These are phyloP conservation scores for Epichloe baconii DNA, from an alignment of 2,329 filamentous ascomycete species.

Conservation along the genomic window DNA sequence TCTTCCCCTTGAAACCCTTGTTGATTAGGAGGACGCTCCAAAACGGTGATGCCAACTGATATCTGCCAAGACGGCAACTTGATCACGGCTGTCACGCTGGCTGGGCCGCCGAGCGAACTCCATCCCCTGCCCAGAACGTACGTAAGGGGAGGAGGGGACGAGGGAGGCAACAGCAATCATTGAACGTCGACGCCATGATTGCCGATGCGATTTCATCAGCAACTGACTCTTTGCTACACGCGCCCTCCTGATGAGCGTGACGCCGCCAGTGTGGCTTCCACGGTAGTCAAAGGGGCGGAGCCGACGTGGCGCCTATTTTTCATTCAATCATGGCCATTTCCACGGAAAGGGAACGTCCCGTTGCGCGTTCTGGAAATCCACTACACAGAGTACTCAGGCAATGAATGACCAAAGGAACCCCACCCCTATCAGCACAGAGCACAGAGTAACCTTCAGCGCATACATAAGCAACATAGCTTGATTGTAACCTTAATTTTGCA, in stretches of 20 bases:
- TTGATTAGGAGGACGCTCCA: not conserved
- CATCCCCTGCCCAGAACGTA: not conserved
- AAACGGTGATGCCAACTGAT: not conserved
- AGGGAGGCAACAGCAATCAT: not conserved
- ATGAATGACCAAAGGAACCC: not conserved
- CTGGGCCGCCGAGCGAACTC: too few species aligned
- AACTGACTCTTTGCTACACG: not conserved
- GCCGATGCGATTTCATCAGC: not conserved
- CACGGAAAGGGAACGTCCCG: too few species aligned
- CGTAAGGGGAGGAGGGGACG: not conserved
- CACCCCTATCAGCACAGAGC: not conserved
- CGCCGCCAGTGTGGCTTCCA: not conserved
- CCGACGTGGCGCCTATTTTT: too few species aligned
- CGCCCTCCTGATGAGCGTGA: not conserved
- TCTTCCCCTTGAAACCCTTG: not conserved
- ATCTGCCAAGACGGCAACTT: conserved; percentile 4
- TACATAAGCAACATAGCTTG: not conserved
- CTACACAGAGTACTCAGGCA: not conserved
- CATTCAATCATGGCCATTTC: too few species aligned
- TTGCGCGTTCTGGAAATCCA: too few species aligned
- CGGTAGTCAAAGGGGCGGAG: not conserved
- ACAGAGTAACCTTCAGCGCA: not conserved
- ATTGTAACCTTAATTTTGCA: not conserved
- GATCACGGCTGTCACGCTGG: not conserved
- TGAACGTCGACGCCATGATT: not conserved